Percentiles rank a stretch among this genome's conserved stretches.
Evolutionary conservation across 1,139 yeast species (phyloP).

Genomic region (Saccharomycopsis hybrid): DNA sequence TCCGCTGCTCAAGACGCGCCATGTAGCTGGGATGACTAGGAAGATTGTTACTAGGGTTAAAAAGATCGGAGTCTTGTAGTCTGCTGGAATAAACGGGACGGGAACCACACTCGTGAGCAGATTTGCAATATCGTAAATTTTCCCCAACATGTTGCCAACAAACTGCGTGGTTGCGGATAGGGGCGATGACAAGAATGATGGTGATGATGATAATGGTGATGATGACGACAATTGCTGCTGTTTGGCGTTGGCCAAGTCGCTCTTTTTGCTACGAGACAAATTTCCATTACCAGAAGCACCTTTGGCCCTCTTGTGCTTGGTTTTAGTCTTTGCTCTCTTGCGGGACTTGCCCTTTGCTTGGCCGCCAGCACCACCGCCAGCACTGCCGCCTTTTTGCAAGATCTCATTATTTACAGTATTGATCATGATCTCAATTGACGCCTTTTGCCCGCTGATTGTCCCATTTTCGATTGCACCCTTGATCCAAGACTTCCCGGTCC

Average conservation of each 20-base stretch:
- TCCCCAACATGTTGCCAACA: not conserved
- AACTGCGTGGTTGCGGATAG: not conserved
- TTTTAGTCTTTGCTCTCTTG: not conserved
- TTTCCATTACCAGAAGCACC: too few species aligned
- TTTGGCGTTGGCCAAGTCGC: too few species aligned
- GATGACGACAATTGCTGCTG: too few species aligned
- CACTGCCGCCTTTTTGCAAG: not conserved
- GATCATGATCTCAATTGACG: conserved; percentile 42
- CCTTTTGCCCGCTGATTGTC: conserved; percentile 58
- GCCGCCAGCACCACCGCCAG: not conserved
- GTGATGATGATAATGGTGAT: too few species aligned
- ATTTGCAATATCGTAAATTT: conserved; percentile 1
- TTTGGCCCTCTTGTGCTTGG: not conserved
- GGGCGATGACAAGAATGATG: too few species aligned
- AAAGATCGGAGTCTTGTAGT: conserved; percentile 6
- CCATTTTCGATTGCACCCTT: conserved; percentile 54
- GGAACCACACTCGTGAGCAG: conserved; percentile 10
- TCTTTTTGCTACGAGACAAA: too few species aligned
- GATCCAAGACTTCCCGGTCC: conserved; percentile 57
- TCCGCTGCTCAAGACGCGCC: conserved; percentile 1
- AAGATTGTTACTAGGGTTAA: not conserved
- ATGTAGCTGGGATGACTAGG: not conserved
- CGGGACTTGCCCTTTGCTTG: not conserved
- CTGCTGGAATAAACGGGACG: conserved; percentile 9
- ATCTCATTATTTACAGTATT: conserved; percentile 34